A percentile compares a stretch with the other conserved stretches of the same genome.
phyloP scores from a whole-genome alignment of 345 rosid species.

The Bruguiera gymnorhiza region DNA sequence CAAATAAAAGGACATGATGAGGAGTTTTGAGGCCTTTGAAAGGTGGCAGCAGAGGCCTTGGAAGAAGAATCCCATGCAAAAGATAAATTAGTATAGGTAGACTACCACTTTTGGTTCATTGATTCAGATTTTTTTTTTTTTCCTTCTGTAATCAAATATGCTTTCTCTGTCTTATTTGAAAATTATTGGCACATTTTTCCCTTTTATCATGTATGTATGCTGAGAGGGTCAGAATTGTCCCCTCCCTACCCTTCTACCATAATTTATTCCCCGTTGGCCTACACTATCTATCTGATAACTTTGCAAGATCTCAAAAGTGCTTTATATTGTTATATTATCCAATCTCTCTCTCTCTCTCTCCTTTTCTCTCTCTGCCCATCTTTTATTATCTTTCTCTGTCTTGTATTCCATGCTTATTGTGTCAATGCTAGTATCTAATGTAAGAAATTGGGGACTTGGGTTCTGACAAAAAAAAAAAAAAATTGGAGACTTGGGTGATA shows the following conservation, averaged over 20 bases:
- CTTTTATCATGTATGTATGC: slow-evolving; percentile 11
- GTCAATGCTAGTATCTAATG: slow-evolving; percentile 1
- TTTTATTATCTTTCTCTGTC: background rate
- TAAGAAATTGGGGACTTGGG: background rate
- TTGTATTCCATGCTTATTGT: background rate
- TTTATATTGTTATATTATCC: slow-evolving; percentile 15
- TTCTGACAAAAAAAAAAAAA: background rate
- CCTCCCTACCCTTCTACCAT: slow-evolving; percentile 34
- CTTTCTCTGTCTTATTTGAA: slow-evolving; percentile 2
- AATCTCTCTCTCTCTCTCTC: background rate
- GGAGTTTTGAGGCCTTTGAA: slow-evolving; percentile 21
- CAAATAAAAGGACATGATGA: slow-evolving; percentile 16
- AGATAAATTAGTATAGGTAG: background rate
- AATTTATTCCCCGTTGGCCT: slow-evolving; percentile 39
- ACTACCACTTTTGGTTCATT: slow-evolving; percentile 1
- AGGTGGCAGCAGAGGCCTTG: slow-evolving; percentile 13
- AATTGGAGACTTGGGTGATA: slow-evolving; percentile 1
- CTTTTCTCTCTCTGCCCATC: slow-evolving; percentile 10
- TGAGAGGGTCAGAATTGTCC: slow-evolving; percentile 15
- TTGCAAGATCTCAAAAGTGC: slow-evolving; percentile 47
- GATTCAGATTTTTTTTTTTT: background rate
- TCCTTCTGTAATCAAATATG: slow-evolving; percentile 6
- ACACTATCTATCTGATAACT: slow-evolving; percentile 51
- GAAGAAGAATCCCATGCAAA: slow-evolving; percentile 36
- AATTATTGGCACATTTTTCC: slow-evolving; percentile 5